Percentiles rank a stretch among this genome's conserved stretches.
Conservation (phyloP, 116 monocot genomes). For the Trichopus zeylanicus region DNA sequence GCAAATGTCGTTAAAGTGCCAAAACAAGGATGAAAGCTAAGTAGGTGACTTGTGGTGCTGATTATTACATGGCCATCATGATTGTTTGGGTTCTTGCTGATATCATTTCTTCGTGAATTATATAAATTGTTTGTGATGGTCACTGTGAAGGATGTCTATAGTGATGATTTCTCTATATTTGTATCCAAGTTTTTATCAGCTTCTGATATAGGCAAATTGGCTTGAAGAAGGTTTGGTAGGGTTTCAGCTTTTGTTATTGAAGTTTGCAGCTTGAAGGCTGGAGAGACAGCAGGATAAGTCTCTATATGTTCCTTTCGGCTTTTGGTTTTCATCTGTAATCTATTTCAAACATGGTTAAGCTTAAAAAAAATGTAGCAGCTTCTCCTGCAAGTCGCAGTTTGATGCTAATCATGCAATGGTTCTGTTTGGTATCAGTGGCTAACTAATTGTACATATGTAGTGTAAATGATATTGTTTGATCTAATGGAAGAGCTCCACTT, state of each 20-base stretch:
- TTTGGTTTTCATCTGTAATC: no score
- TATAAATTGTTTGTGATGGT: background rate
- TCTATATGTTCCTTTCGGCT: background rate
- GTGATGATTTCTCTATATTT: constrained; percentile 3
- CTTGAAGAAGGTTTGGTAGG: background rate
- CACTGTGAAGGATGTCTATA: background rate
- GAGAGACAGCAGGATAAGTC: background rate
- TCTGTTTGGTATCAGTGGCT: no score
- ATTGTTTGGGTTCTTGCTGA: background rate
- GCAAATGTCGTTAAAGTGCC: background rate
- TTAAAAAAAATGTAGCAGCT: no score
- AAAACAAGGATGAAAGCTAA: background rate
- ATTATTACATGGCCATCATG: background rate
- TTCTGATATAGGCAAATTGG: background rate
- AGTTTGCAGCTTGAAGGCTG: background rate
- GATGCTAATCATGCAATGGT: no score
- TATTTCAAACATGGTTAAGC: no score
- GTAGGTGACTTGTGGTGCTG: background rate
- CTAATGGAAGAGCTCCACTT: no score
- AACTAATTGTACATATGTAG: no score
- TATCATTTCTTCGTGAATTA: background rate
- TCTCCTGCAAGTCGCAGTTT: no score
- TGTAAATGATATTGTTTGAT: no score
- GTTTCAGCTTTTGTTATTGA: constrained; percentile 7
- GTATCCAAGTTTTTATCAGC: background rate